Percentiles rank a stretch among this genome's conserved stretches.
phyloP scores from a whole-genome alignment of 805 yeast genomes.

The Wickerhamiella siamensis region DNA sequence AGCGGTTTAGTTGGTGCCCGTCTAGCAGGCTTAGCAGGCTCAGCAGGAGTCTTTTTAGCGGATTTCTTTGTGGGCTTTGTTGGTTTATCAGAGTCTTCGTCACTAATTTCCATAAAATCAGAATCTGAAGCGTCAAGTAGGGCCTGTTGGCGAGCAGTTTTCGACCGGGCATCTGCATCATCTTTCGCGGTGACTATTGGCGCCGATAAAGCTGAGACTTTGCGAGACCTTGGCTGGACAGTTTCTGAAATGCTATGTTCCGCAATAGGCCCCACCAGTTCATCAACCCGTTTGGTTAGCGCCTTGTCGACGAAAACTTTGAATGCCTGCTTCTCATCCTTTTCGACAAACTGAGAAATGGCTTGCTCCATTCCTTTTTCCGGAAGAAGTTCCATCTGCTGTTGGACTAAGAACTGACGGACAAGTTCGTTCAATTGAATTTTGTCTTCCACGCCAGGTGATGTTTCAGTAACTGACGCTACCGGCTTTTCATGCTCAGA shows the following conservation, averaged over 20 bases:
- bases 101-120: background rate
- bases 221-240: background rate
- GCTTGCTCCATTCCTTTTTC: constrained; percentile 64
- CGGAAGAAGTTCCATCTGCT: constrained; percentile 54
- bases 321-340: constrained; percentile 66
- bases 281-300: constrained; percentile 17
- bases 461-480: constrained; percentile 1
- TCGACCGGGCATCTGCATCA: background rate
- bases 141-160: background rate
- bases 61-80: background rate
- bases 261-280: constrained; percentile 3
- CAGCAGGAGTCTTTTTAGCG: too few relatives aligned
- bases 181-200: background rate
- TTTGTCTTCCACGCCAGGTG: constrained; percentile 25
- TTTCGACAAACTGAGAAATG: constrained; percentile 55
- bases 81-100: background rate
- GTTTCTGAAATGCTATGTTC: background rate
- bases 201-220: background rate
- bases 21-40: background rate
- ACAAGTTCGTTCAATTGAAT: constrained; percentile 50
- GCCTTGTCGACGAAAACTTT: constrained; percentile 29
- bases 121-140: background rate
- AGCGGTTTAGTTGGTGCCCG: background rate
- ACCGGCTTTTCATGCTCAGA: background rate
- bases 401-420: constrained; percentile 43